Evolutionary conservation across 2,329 filamentous ascomycete species (phyloP), one percentile per base, ranked within the genome.

Genomic region (Annulohypoxylon truncatum): DNA sequence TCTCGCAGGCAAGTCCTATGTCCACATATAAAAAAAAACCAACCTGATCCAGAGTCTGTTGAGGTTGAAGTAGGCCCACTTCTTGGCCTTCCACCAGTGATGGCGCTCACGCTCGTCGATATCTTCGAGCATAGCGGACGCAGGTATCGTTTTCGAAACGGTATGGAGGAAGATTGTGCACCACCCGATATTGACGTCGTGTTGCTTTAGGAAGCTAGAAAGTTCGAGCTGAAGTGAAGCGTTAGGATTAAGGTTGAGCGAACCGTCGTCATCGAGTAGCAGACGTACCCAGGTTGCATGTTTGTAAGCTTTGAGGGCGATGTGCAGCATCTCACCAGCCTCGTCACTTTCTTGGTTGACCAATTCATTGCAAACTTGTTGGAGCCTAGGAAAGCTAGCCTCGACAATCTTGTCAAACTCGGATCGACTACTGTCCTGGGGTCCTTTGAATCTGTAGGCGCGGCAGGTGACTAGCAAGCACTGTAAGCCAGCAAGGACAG

Each of bases 11-110:
- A 53, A 48, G 61, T n/a, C 57, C 70, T 64, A 5, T 68, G 46
- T 24, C 15, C 33, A 10, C 42, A 52, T 13, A 33, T 24, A 44
- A 50, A 40, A 33, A 20, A 44, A 50, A 40, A 42, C 85, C 67
- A 82, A 95, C 92, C 93, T 88, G 72, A 98, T 94, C 77, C 96
- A 99, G 15, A 99, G 87, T 68, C 96, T 89, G 82, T 99, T 99
- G 73, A 99, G 82, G 80, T 98, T 98, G 76, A 96, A 97, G 80
- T 97, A 99, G 12, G 95, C 92, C 96, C 96, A 98, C 81, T 99
- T 99, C 89, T 98, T 98, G 69, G 94, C 92, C 84, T 98, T 99
- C 95, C 95, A 99, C 95, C 96, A 99, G 79, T 97, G 94, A 77
- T 97, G 94, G 74, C 91, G 88, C 80, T 98, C 96, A 62, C 96